Base-by-base conservation (phyloP, 345 rosid genomes). In the Diplotaxis tenuifolia region DNA sequence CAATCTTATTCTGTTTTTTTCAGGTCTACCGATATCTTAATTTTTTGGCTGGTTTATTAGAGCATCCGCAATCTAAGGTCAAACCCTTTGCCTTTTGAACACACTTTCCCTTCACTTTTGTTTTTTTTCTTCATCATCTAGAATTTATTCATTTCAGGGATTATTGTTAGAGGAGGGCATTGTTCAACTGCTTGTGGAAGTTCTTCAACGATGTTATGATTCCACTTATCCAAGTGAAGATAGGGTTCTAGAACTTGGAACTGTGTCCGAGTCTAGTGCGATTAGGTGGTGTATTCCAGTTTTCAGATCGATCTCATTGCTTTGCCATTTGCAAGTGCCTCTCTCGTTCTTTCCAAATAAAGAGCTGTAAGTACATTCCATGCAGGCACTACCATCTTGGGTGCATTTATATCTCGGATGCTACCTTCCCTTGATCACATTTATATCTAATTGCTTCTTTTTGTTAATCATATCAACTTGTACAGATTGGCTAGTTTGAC, bases 51-150 rank as follows among this genome's bases (percentile, higher is more conserved):
- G 71, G 85, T 79, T 79, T 95, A 75, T 61, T 92, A 85, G 97
- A 95, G 82, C 99, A 95, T 88, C 97, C 96, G 5, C 75, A 49
- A 67, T 85, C 93, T 52, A 88, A 88, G 96, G 99, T 95, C 60
- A 49, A 15, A 69, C 72, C 22, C 76, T 23, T 53, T 68, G 29
- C 67, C 68, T 66, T 64, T 47, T 74, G 67, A 49, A 62, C 56
- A 71, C 49, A 68, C 25, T 67, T 68, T 57, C 25, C 12, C 23
- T 32, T 32, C 52, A 56, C 34, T 19, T 67, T 21, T 40, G 16
- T 64, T 18, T 38, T n/a, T 8, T 42, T 42, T 62, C 27, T 22
- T 61, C 45, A 19, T 66, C 68, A 31, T 28, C 65, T 55, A 50
- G 38, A 56, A 29, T 70, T 38, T 62, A 74, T 77, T 21, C 69